Conservation (phyloP, 2,329 filamentous ascomycete species). For the Colletotrichum chrysophilum region DNA sequence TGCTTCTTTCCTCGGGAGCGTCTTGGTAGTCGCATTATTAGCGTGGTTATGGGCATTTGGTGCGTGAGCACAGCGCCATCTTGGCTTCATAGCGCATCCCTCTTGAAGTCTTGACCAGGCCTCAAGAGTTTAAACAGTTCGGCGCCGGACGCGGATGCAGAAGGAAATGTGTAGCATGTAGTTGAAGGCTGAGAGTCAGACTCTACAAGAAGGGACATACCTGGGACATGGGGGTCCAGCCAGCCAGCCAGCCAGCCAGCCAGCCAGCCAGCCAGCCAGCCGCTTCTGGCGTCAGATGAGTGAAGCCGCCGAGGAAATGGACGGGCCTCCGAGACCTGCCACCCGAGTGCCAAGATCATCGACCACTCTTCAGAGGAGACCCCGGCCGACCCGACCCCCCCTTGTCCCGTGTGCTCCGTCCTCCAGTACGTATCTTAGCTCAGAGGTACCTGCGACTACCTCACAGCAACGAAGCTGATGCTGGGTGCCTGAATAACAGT, state of each 20-base stretch:
- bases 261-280: no score
- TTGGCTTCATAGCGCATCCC: neutral
- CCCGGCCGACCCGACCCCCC: neutral
- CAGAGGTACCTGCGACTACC: neutral
- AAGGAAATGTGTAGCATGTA: neutral
- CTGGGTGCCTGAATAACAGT: neutral
- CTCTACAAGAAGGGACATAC: neutral
- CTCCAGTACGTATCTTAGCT: neutral
- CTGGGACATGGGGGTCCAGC: neutral
- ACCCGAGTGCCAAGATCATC: neutral
- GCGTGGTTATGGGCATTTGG: neutral
- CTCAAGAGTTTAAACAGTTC: neutral
- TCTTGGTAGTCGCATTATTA: neutral
- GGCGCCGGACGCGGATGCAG: neutral
- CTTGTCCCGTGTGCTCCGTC: neutral
- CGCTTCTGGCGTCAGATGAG: neutral
- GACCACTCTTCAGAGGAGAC: neutral
- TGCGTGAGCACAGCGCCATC: neutral
- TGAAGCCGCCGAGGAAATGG: neutral
- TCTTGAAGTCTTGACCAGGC: neutral
- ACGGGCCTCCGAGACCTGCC: neutral
- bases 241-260: neutral
- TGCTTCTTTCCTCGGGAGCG: neutral
- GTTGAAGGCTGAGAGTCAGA: neutral
- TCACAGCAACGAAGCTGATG: neutral